Evolutionary conservation across 768 basidiomycete species (phyloP).

Genomic region (Lentinula detonsa): DNA sequence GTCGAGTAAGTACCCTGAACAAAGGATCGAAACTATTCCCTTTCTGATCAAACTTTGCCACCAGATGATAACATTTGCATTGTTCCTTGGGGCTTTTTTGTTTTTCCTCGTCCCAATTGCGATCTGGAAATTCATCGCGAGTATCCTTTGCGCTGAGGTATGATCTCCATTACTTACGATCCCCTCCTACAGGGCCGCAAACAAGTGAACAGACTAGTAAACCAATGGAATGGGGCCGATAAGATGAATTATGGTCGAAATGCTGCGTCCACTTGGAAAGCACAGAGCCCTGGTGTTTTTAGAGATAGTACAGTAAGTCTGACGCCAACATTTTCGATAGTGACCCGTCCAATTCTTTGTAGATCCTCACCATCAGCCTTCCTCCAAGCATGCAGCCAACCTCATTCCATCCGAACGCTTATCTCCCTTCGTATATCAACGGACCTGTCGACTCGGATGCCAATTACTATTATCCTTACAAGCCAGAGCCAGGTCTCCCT

Average conservation of each 20-base stretch:
- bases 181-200: constrained; percentile 30
- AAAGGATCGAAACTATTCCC: background rate
- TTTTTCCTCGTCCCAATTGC: constrained; percentile 35
- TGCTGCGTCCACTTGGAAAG: constrained; percentile 33
- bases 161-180: background rate
- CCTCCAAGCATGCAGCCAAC: constrained; percentile 25
- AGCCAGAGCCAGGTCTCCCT: constrained; percentile 20
- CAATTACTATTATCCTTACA: constrained; percentile 22
- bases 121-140: constrained; percentile 39
- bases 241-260: constrained; percentile 14
- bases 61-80: constrained; percentile 27
- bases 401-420: constrained; percentile 34
- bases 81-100: constrained; percentile 30
- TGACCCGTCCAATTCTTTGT: background rate
- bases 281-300: constrained; percentile 33
- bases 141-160: constrained; percentile 12
- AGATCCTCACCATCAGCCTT: constrained; percentile 30
- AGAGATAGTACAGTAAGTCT: constrained; percentile 27
- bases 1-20: constrained; percentile 8
- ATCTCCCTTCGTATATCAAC: constrained; percentile 39
- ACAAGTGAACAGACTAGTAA: constrained; percentile 29
- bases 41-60: constrained; percentile 10
- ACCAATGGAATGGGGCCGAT: constrained; percentile 36
- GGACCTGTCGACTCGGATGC: constrained; percentile 25
- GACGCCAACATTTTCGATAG: background rate